A percentile compares a stretch with the other conserved stretches of the same genome.
Conservation (phyloP, 768 basidiomycete species). For the Hygrocybe coccinea region DNA sequence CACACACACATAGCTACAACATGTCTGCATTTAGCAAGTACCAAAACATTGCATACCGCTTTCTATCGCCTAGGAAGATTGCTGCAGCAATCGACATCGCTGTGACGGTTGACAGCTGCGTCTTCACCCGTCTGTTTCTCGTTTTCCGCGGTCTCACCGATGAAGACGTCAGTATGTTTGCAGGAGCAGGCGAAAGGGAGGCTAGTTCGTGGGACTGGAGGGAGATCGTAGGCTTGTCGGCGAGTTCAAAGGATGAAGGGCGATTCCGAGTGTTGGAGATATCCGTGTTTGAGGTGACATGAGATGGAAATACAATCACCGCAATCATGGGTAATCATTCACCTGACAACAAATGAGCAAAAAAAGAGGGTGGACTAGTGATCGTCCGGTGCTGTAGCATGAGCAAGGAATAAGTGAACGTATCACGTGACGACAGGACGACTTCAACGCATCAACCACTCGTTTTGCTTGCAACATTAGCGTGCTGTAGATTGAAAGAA, state of each 20-base stretch:
- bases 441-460: too few species aligned
- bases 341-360: too few species aligned
- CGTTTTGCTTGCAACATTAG: too few species aligned
- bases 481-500: too few species aligned
- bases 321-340: too few species aligned
- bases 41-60: conserved; percentile 88
- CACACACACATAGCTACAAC: conserved; percentile 75
- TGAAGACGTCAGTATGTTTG: conserved; percentile 73
- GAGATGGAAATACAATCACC: too few species aligned
- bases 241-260: conserved; percentile 67
- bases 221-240: conserved; percentile 74
- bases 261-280: conserved; percentile 78
- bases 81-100: conserved; percentile 82
- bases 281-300: conserved; percentile 69
- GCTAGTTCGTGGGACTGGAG: conserved; percentile 79
- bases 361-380: too few species aligned
- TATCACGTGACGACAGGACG: too few species aligned
- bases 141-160: conserved; percentile 80
- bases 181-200: conserved; percentile 80
- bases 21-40: conserved; percentile 67
- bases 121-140: conserved; percentile 80
- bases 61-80: conserved; percentile 71
- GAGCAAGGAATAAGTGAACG: too few species aligned
- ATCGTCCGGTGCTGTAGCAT: too few species aligned
- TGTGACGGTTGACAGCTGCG: conserved; percentile 73